Base-by-base conservation (phyloP, 352 stramenopile species). In the Globisporangium heterothallicum region DNA sequence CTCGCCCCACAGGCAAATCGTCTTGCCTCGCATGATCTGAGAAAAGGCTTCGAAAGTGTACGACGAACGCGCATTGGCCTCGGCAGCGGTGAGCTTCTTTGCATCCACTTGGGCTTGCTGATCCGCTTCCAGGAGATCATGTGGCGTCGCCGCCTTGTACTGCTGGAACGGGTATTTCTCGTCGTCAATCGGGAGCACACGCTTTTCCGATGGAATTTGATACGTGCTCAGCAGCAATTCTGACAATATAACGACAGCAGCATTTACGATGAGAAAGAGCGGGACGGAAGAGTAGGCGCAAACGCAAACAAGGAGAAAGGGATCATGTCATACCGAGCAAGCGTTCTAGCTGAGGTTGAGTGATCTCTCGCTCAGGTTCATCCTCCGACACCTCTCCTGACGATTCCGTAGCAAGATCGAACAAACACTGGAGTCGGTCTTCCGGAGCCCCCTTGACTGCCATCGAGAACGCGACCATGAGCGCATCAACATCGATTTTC, bases 131-230 rank as follows among this genome's bases (percentile, higher is more conserved):
- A 82, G 44, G 14, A 82, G 35, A 35, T 76, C 66, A 40, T 57
- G 40, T 36, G 71, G 47, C 9, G 63, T 73, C 26, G 59, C 83
- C 0, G 58, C n/a, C 41, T 74, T 70, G 63, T 88, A 90, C 66
- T 86, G 62, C 55, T 93, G 80, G 65, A 88, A 81, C 35, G 80
- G 80, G 47, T 80, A 89, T 64, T 86, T 84, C 44, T 68, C 76
- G n/a, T 84, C 80, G 3, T 70, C 53, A 18, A 86, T 48, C 10
- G 77, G 62, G 14, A 91, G 53, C 48, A 93, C 80, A 32, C 83
- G 83, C 58, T 93, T 93, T 59, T 93, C 83, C 2, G 83, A 90
- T 46, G 83, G 83, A 44, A 93, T 74, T 61, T 93, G 83, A 53
- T 86, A 90, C 53, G 83, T 93, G 56, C 80, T 53, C 21, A 91